Percentiles rank a stretch among this genome's conserved stretches.
These are phyloP conservation scores for Baudoinia panamericana DNA, from an alignment of 495 filamentous ascomycete genomes.

Conservation along the genomic window DNA sequence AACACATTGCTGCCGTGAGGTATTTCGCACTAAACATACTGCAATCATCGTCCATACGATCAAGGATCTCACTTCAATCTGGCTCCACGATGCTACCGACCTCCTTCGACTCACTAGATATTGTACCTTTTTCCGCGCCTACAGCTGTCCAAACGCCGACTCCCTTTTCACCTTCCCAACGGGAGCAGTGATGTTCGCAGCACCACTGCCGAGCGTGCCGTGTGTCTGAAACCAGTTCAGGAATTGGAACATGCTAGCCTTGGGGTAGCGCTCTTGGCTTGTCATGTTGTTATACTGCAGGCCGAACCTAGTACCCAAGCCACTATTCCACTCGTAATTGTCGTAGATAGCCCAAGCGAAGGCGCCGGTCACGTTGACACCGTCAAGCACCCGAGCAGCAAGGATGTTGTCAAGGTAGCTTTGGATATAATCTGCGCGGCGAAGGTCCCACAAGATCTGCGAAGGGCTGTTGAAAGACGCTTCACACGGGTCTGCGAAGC, in stretches of 20 bases:
- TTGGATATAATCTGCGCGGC: conserved; percentile 21
- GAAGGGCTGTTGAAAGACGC: conserved; percentile 19
- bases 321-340: conserved; percentile 20
- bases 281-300: conserved; percentile 26
- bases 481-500: conserved; percentile 36
- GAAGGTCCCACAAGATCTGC: conserved; percentile 22
- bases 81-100: no score
- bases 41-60: no score
- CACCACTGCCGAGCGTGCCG: conserved; percentile 6
- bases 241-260: conserved; percentile 27
- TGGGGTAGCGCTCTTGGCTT: conserved; percentile 24
- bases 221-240: conserved; percentile 25
- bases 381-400: conserved; percentile 21
- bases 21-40: no score
- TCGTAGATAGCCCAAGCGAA: conserved; percentile 27
- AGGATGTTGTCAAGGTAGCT: conserved; percentile 23
- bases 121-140: no score
- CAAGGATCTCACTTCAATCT: no score
- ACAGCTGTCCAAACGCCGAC: no score
- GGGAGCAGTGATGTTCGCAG: conserved; percentile 19
- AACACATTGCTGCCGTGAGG: no score
- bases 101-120: no score
- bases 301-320: conserved; percentile 7
- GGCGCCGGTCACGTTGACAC: conserved; percentile 24
- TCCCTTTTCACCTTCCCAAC: no score